Conservation (phyloP, 768 basidiomycete species). For the Podaxis sp. region DNA sequence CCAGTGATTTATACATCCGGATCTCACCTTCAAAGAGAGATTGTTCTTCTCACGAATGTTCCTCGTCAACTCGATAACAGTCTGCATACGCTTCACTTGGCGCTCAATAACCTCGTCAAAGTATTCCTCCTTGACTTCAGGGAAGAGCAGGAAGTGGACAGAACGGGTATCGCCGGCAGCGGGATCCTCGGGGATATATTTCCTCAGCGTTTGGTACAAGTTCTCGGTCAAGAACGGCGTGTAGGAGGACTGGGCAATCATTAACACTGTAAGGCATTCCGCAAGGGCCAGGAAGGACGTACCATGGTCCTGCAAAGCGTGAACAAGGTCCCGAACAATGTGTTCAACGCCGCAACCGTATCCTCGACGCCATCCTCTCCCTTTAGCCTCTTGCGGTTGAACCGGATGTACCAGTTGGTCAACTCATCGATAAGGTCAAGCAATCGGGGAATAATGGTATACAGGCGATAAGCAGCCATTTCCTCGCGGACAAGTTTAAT, state of each 20-base stretch:
- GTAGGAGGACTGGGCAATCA: slow-evolving; percentile 76
- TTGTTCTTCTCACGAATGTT: slow-evolving; percentile 85
- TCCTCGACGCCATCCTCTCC: slow-evolving; percentile 92
- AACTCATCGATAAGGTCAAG: slow-evolving; percentile 92
- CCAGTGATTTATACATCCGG: neutral
- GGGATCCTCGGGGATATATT: slow-evolving; percentile 80
- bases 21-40: slow-evolving; percentile 82
- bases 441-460: slow-evolving; percentile 95
- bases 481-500: slow-evolving; percentile 89
- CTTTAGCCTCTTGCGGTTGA: slow-evolving; percentile 94
- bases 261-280: slow-evolving; percentile 6
- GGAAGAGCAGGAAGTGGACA: slow-evolving; percentile 94
- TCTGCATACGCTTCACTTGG: slow-evolving; percentile 92
- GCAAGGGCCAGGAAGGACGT: slow-evolving; percentile 15
- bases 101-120: slow-evolving; percentile 92
- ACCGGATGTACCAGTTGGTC: slow-evolving; percentile 99
- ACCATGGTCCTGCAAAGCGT: slow-evolving; percentile 97
- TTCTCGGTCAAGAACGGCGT: slow-evolving; percentile 98
- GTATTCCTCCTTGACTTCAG: slow-evolving; percentile 90
- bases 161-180: slow-evolving; percentile 80
- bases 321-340: slow-evolving; percentile 91
- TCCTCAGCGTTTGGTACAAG: slow-evolving; percentile 86
- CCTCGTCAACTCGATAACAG: slow-evolving; percentile 89
- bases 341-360: slow-evolving; percentile 85
- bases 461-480: slow-evolving; percentile 96